Evolutionary conservation across 2,329 filamentous ascomycete species (phyloP), one percentile per base, ranked within the genome.

Genomic region (Neobulgaria alba): DNA sequence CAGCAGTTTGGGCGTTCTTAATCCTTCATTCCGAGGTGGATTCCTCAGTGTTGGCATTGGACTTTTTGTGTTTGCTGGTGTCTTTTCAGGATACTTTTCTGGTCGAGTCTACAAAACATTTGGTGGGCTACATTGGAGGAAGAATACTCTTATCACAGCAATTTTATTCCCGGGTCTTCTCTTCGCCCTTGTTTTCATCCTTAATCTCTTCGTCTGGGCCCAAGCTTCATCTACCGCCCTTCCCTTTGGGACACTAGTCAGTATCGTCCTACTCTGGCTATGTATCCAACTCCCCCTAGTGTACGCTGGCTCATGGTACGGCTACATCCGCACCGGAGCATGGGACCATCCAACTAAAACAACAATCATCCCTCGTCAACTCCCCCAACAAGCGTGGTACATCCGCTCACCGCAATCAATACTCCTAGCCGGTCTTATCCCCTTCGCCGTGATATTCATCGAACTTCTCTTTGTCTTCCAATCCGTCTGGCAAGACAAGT

Each of bases 131-230:
- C 73, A 81, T 49, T 88, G 83, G 74, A 71, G 75, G 33, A 79
- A 79, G 59, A 94, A 94, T 56, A 82, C 82, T 2, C 57, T 90
- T 19, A 70, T 85, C 57, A 93, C 87, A 3, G 85, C 84, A 0
- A 67, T 81, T 8, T 70, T 93, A 3, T 85, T 93, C 57, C 87
- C 87, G 0, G 86, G 86, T 1, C 69, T 92, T 4, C 65, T 85
- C 1, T 93, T 93, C 57, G 68, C 72, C 7, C 70, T 84, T 20
- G 66, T 89, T 26, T 87, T 93, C 63, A 72, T 90, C 36, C 71
- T 93, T 44, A 93, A 94, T 60, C 69, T 93, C 8, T 93, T 93
- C 58, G 85, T 92, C 43, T 94, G 87, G 87, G 81, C 85, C 1
- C 85, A 93, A 62, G 85, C 86, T 0, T 92, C 85, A 9, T 89